Evolutionary conservation across 2,329 filamentous ascomycete genomes (phyloP), one percentile per base, ranked within the genome.

Genomic region (Alternaria metachromatica): DNA sequence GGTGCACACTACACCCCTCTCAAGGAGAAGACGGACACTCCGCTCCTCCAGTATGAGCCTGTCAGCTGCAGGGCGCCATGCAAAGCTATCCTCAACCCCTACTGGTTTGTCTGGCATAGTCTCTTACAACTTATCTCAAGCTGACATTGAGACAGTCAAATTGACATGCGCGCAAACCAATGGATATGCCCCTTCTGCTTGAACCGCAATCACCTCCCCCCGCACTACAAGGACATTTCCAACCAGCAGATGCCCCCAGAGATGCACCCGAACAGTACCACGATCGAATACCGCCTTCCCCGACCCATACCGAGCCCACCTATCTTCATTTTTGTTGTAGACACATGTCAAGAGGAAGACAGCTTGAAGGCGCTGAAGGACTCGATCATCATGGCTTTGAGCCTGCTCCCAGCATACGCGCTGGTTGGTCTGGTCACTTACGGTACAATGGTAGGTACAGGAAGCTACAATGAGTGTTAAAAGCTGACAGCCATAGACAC

Each of bases 11-110:
- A 98, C 82, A 99, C 95, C 3, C 94, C 95, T 6, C 84, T 97
- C 74, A 98, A 98, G 83, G 95, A 97, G 84, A 96, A 96, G 84
- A 89, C 91, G 21, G 92, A 97, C 68, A 92, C 93, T 23, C 93
- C 94, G 59, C 84, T 97, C 67, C 87, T 99, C 57, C 93, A 96
- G 80, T 98, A 98, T 82, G 95, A 98, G 82, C 96, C 96, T 18
- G 93, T 99, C 45, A 94, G 92, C 65, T 99, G 96, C 89, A 97
- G 97, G 83, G 89, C 92, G 80, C 96, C 96, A 66, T 99, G 96
- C 82, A 91, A 94, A 81, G 95, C 95, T 58, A 94, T 98, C 41
- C 86, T 99, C 80, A 99, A 99, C 80, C 96, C 96, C 48, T 98
- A 94, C 86, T 97, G 95, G 94, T 96, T 87, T 76, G 88, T 76